These are phyloP conservation scores for Edaphochlamys debaryana DNA, from an alignment of 139 green algal genomes.

Conservation along the genomic window DNA sequence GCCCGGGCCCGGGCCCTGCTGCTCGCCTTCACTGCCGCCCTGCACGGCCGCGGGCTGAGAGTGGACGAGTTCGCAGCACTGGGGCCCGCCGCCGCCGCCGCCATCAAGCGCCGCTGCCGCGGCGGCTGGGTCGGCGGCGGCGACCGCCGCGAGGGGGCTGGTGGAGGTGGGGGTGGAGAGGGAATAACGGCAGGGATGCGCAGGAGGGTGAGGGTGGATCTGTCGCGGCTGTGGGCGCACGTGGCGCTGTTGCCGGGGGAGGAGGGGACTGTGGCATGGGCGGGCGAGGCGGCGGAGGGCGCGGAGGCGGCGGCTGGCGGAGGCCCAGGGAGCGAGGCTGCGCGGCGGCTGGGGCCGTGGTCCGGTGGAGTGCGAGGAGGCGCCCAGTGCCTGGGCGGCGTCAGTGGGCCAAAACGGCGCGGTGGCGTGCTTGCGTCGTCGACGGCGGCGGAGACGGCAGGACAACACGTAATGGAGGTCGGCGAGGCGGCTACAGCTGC, in stretches of 20 bases:
- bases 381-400: not conserved
- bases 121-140: not conserved
- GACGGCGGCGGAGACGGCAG: too few relatives aligned
- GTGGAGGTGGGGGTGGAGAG: too few relatives aligned
- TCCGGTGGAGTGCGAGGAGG: conserved; percentile 1
- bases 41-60: not conserved
- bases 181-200: too few relatives aligned
- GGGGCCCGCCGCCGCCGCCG: not conserved
- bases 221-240: conserved; percentile 9
- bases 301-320: too few relatives aligned
- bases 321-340: too few relatives aligned
- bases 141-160: not conserved
- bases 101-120: not conserved
- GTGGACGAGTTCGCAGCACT: conserved; percentile 1
- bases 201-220: too few relatives aligned
- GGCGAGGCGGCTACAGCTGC: too few relatives aligned
- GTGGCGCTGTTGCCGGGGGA: not conserved
- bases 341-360: not conserved
- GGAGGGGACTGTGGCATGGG: too few relatives aligned
- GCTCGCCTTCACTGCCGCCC: not conserved
- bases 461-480: too few relatives aligned
- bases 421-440: too few relatives aligned
- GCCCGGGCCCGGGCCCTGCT: conserved; percentile 3
- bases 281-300: not conserved
- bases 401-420: not conserved